Evolutionary conservation across 2,329 filamentous ascomycete species (phyloP), one percentile per base, ranked within the genome.

Genomic region (Leptographium flavum): DNA sequence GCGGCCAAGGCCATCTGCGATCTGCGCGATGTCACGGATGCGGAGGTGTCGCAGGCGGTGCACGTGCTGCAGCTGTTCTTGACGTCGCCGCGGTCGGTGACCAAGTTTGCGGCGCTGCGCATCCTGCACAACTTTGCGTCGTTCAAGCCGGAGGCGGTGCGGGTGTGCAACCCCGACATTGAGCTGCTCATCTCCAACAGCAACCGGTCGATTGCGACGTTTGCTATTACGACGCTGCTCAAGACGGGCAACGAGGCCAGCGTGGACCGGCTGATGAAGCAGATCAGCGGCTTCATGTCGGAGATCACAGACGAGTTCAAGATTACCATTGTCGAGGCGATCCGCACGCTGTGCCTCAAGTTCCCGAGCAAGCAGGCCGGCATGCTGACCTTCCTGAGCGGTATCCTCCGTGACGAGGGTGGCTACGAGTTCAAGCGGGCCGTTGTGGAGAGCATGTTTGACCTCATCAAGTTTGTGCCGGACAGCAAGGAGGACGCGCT

Each of bases 241-340:
- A 96, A 96, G 76, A 98, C 92, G 11, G 92, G 92, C 49, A 98
- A 96, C 59, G 92, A 98, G 66, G 86, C 86, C 33, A 95, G 87
- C 54, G 92, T 98, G 38, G 92, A 98, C 61, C 81, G 92, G 45
- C 68, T 98, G 54, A 95, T 98, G 87, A 95, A 95, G 74, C 88
- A 96, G 63, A 96, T 98, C 51, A 87, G 87, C 22, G 83, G 84
- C 33, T 95, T 98, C 69, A 96, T 98, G 92, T 86, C 88, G 5
- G 92, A 96, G 64, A 96, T 96, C 54, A 95, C 90, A 7, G 92
- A 98, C 59, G 92, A 98, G 64, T 98, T 98, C 73, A 98, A 96
- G 73, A 94, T 98, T 54, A 98, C 92, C n/a, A 94, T 98, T 57
- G 90, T 98, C 37, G 92, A 98, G 64, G 92, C 92, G 36, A 95